Base-by-base conservation (phyloP, 495 filamentous ascomycete species). In the Aspergillus haitiensis region DNA sequence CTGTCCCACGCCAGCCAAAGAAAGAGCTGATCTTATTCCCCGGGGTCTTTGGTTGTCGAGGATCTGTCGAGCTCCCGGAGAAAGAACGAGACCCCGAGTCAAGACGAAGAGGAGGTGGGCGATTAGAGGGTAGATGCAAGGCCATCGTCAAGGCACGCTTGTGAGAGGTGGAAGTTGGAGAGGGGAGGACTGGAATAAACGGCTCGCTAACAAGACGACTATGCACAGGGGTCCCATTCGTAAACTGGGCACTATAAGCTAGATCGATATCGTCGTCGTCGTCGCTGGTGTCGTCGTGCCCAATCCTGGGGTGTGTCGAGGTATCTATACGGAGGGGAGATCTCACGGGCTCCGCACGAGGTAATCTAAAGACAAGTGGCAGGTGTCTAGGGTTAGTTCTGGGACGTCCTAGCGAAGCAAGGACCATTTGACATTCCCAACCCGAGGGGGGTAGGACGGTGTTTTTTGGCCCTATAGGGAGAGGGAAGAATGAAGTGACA, bases 1-100 rank as follows among this genome's bases (percentile, higher is more conserved):
- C 47, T 18, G 70, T 74, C 27, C 74, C 79, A 55, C 85, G 84
- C 86, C 86, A 88, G 58, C 86, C 82, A 61, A 90, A 89, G 70
- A 90, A 86, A 13, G 83, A 85, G 21, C 85, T 86, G 56, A 89
- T 81, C 56, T 83, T 86, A 44, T 79, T 78, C 18, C 78, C 82
- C 12, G 86, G 85, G 7, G 86, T 86, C 60, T 83, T 86, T 10
- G 85, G 83, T 59, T 78, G 69, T 59, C 74, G 70, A 42, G 66
- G 55, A 42, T 79, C 75, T 13, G 55, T 51, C 13, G 65, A 21
- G 47, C 58, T 48, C 61, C 64, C 68, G 35, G 75, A 70, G 62
- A 75, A 66, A 13, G 69, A 66, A 15, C 73, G 71, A 18, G 58
- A 54, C 53, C 64, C 67, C 7, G 75, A 58, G 51, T 78, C 72